Base-by-base conservation (phyloP, 2,329 filamentous ascomycete genomes). In the Aspergillus brasiliensis region DNA sequence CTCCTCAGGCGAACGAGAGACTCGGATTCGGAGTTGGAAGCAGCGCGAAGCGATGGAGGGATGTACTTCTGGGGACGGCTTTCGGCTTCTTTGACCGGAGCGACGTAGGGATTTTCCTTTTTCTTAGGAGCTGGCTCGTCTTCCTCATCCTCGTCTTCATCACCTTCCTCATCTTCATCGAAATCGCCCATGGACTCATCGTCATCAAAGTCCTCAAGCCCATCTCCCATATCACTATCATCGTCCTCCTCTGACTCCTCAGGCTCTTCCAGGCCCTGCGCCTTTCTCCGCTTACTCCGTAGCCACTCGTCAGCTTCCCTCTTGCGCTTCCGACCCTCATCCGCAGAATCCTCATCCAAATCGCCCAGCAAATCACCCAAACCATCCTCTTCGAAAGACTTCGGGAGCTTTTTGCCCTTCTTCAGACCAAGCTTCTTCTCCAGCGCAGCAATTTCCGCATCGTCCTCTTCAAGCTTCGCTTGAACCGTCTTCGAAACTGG, bases 371-470 rank as follows among this genome's bases (percentile, higher is more conserved):
- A 76, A 57, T 91, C 89, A 44, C 88, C 91, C 2, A 98, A 78
- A 0, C 92, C 94, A 71, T 97, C 93, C 6, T 96, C 91, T 19
- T 86, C 84, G 67, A 93, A 92, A 0, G 87, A 82, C 65, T 90
- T 89, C 0, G 88, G 88, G 5, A 91, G 75, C 31, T 85, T 88
- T 70, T 92, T 96, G 61, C 89, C 89, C 23, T 87, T 86, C 71
- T 88, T 91, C 6, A 97, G 83, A 0, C 95, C 94, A 3, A 99
- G 80, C 70, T 91, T 96, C 74, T 89, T 92, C 78, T 99, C 95
- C 31, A 97, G 80, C 2, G 88, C 88, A 19, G 89, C 88, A 67
- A 99, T 98, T 67, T 97, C 92, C 2, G 88, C 91, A 70, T 98
- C 92, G 60, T 99, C 94, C 62, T 91, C 82, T 0, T 86, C 88